Evolutionary conservation across 73 alveolate species (phyloP).

Genomic region (Breviolum minutum): DNA sequence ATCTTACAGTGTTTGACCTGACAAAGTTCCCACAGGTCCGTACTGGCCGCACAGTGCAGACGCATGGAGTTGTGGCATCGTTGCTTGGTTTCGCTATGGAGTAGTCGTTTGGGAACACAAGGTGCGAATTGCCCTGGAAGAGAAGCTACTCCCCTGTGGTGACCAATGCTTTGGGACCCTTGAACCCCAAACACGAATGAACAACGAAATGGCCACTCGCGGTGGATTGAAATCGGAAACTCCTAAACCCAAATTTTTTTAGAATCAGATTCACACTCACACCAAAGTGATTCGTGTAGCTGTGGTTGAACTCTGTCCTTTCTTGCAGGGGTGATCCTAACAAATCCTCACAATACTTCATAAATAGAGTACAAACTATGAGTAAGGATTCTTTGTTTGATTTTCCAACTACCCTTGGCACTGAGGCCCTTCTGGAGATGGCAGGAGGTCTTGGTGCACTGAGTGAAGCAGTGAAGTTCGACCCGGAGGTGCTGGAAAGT

Average conservation of each 20-base stretch:
- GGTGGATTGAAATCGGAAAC: too few species aligned
- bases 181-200: neutral
- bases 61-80: slow-evolving; percentile 87
- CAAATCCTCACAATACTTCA: neutral
- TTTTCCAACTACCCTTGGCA: too few species aligned
- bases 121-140: neutral
- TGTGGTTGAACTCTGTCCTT: neutral
- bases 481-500: slow-evolving; percentile 32
- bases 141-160: neutral
- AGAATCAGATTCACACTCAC: too few species aligned
- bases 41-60: slow-evolving; percentile 89
- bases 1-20: too few species aligned
- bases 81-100: neutral
- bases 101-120: neutral
- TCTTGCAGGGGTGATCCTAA: neutral
- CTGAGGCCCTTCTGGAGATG: slow-evolving; percentile 76
- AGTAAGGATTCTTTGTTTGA: neutral
- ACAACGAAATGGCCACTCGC: too few species aligned
- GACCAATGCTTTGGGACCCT: neutral
- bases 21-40: too few species aligned
- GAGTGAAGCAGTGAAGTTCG: slow-evolving; percentile 45
- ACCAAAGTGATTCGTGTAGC: neutral
- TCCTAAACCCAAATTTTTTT: too few species aligned
- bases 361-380: neutral
- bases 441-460: slow-evolving; percentile 84